These are phyloP conservation scores for Trichocladium antarcticum DNA, from an alignment of 495 filamentous ascomycete species.

Conservation along the genomic window DNA sequence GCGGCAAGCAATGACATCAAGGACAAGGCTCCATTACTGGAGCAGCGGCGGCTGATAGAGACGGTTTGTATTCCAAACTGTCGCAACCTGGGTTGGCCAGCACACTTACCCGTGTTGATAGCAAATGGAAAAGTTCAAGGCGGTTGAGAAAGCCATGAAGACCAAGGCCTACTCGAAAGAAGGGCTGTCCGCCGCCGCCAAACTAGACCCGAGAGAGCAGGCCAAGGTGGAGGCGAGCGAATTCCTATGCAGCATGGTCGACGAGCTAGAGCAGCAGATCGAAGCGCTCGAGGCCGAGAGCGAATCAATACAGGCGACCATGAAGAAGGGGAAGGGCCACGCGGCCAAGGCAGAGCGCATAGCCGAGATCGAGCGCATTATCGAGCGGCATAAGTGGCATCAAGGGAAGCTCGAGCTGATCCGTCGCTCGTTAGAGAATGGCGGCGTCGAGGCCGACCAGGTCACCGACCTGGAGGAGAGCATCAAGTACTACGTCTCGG, in stretches of 20 bases:
- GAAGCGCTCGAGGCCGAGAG: constrained; percentile 85
- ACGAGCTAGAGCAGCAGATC: constrained; percentile 86
- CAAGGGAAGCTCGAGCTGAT: constrained; percentile 85
- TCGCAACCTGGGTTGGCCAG: constrained; percentile 4
- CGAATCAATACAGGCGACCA: constrained; percentile 70
- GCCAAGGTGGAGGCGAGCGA: constrained; percentile 78
- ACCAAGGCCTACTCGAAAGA: constrained; percentile 99
- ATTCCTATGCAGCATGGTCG: constrained; percentile 78
- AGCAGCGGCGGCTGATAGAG: constrained; percentile 90
- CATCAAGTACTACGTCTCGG: constrained; percentile 90
- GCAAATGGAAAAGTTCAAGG: constrained; percentile 99
- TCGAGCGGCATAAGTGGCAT: constrained; percentile 95
- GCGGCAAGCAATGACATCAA: constrained; percentile 95
- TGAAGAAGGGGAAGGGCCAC: constrained; percentile 92
- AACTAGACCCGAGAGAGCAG: constrained; percentile 89
- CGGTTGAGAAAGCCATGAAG: constrained; percentile 99
- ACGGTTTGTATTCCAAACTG: constrained; percentile 47
- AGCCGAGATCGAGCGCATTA: constrained; percentile 68
- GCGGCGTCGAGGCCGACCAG: constrained; percentile 71
- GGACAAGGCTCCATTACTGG: constrained; percentile 88
- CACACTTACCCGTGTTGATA: constrained; percentile 31
- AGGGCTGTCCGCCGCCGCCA: constrained; percentile 76
- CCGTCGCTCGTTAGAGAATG: constrained; percentile 81
- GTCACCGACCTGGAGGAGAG: constrained; percentile 80
- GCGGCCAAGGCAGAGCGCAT: constrained; percentile 70